A percentile compares a stretch with the other conserved stretches of the same genome.
Evolutionary conservation across 2,329 filamentous ascomycete species (phyloP).

Genomic region (Monosporascus sp.): DNA sequence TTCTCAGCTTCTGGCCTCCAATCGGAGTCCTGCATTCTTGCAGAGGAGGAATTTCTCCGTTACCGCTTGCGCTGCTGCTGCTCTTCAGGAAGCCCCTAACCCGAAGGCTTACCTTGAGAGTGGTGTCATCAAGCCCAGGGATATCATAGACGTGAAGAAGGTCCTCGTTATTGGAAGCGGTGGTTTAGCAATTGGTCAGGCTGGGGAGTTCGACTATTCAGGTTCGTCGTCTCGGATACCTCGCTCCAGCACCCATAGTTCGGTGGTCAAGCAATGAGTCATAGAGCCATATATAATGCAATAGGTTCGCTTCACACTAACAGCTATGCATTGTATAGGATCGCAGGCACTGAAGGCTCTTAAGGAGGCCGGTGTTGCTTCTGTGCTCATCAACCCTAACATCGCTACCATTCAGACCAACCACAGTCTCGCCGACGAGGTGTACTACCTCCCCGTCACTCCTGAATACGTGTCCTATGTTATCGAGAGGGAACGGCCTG

Average conservation of each 20-base stretch:
- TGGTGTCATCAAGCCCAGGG: conserved; percentile 73
- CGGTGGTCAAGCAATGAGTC: conserved; percentile 17
- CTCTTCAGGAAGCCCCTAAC: conserved; percentile 66
- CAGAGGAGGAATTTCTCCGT: conserved; percentile 46
- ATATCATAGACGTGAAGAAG: conserved; percentile 89
- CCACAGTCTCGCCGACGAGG: conserved; percentile 91
- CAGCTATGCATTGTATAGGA: conserved; percentile 45
- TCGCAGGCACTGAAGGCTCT: conserved; percentile 95
- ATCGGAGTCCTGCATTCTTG: conserved; percentile 28
- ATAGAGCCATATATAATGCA: conserved; percentile 1
- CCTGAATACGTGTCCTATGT: conserved; percentile 97
- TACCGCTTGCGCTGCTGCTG: conserved; percentile 35
- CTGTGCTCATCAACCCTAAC: conserved; percentile 94
- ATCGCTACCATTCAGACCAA: conserved; percentile 98
- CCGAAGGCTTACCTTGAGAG: conserved; percentile 85
- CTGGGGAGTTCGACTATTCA: conserved; percentile 98
- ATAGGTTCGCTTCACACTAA: conserved; percentile 13
- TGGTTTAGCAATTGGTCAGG: conserved; percentile 93
- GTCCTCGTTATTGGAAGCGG: conserved; percentile 94
- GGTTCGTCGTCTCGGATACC: conserved; percentile 52
- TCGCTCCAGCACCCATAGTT: conserved; percentile 2
- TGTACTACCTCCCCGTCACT: conserved; percentile 97
- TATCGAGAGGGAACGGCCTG: conserved; percentile 90
- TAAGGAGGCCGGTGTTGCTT: conserved; percentile 88
- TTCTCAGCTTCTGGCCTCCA: conserved; percentile 24